Evolutionary conservation across 305 asterid species (phyloP), one percentile per base, ranked within the genome.

Genomic region (Caryopteris hybrid): DNA sequence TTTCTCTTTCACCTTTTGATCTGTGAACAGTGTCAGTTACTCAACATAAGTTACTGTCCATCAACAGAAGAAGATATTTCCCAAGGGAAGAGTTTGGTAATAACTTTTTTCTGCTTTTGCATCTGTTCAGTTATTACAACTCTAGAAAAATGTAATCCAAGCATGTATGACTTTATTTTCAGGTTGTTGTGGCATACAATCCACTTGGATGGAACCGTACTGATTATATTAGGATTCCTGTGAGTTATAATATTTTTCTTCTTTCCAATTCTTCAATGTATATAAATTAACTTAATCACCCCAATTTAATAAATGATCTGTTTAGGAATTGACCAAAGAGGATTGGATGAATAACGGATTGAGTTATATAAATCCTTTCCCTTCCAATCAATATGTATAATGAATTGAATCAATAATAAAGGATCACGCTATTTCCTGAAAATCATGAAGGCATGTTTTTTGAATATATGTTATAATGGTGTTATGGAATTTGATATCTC

Each of bases 1-100:
- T 4, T 57, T 50, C 22, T 27, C 23, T 65, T 73, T 54, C 2
- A 56, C 23, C 46, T 42, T 31, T 70, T 64, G 66, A 62, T 66
- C 21, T 38, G 11, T 52, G 48, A 64, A 74, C 91, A 90, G 95
- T 90, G 96, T 71, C 92, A 79, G 72, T 69, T 90, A 61, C 92
- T 90, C 66, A 90, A 90, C 75, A 79, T 86, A 80, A 88, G 97
- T 73, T 88, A 62, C 43, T 90, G 97, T 68, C 94, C 97, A 42
- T 80, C 92, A 69, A 85, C 97, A 3, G 97, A 90, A 76, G 75
- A 78, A 53, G 85, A 80, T 61, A 77, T 90, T 61, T 68, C 88
- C 64, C 77, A 76, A 43, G 88, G 85, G 51, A 84, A 86, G 79
- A 85, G 82, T 78, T 79, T 88, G 94, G 97, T 90, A 87, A 64